Evolutionary conservation across 2,329 filamentous ascomycete genomes (phyloP).

Genomic region (Diaporthe nobilis): DNA sequence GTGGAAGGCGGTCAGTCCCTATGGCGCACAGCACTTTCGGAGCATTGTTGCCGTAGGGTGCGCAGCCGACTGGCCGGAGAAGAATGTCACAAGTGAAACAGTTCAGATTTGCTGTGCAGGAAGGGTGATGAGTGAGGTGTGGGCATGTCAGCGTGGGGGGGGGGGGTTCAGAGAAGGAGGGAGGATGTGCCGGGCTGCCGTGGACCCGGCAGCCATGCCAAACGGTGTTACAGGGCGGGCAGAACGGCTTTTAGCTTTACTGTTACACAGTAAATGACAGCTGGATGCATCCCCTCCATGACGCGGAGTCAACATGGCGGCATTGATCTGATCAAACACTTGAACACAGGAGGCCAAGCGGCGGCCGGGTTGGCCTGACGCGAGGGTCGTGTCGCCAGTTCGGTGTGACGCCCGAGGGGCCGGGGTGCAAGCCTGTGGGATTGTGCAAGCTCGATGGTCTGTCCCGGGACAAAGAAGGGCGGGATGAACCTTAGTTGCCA

Average conservation of each 20-base stretch:
- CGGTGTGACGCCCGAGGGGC: conserved; percentile 3
- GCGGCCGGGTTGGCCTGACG: not conserved
- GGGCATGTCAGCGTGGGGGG: not conserved
- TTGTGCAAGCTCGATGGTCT: conserved; percentile 10
- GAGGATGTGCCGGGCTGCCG: not conserved
- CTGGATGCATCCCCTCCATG: conserved; percentile 1
- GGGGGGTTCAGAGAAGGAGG: not conserved
- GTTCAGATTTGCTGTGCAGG: not conserved
- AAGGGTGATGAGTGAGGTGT: not conserved
- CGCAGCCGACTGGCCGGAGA: conserved; percentile 9
- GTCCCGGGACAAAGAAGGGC: conserved; percentile 18
- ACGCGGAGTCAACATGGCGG: not conserved
- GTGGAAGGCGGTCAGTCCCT: not conserved
- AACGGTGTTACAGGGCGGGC: not conserved
- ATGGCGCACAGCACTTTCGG: not conserved
- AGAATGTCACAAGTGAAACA: conserved; percentile 17
- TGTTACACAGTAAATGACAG: not conserved
- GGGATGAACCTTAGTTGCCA: conserved; percentile 33
- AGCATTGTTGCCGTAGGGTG: not conserved
- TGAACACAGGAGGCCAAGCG: conserved; percentile 2
- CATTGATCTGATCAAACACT: conserved; percentile 31
- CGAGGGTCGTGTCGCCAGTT: not conserved
- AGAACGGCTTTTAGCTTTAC: not conserved
- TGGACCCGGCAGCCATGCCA: not conserved
- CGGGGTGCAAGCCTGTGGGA: not conserved